A percentile compares a stretch with the other conserved stretches of the same genome.
phyloP scores from a whole-genome alignment of 2,329 filamentous ascomycete species.

The Trichoderma koningiopsis region DNA sequence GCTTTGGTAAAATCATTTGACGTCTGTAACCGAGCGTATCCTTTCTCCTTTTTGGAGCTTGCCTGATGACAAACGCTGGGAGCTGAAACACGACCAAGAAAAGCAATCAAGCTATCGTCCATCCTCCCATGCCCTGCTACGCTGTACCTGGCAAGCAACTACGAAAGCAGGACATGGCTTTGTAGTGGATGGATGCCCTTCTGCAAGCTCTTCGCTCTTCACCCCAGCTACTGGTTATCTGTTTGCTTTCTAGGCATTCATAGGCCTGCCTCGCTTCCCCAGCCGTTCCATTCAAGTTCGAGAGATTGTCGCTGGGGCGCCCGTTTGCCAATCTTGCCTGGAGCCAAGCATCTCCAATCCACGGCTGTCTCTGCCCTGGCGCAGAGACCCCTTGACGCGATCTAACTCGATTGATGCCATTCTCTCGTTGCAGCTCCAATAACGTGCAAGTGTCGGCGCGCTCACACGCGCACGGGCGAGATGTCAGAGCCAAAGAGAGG shows the following conservation, averaged over 20 bases:
- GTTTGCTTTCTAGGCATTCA: not conserved
- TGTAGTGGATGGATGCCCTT: not conserved
- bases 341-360: not conserved
- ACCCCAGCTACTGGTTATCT: not conserved
- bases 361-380: not conserved
- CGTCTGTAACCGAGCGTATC: not conserved
- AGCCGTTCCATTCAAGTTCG: slow-evolving; percentile 10
- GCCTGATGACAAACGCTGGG: not conserved
- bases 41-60: not conserved
- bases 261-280: not conserved
- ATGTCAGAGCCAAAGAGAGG: not conserved
- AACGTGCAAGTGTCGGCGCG: not conserved
- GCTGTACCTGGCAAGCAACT: not conserved
- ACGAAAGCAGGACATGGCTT: not conserved
- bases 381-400: not conserved
- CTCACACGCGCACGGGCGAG: not conserved
- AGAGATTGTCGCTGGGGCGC: not conserved
- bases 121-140: not conserved
- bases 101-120: not conserved
- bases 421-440: not conserved
- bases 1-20: not conserved
- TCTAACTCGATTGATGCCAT: slow-evolving; percentile 1
- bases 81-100: not conserved
- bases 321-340: not conserved
- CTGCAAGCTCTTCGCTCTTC: not conserved